Evolutionary conservation across 306 rosid genomes (phyloP).

Genomic region (Boehmeria nivea): DNA sequence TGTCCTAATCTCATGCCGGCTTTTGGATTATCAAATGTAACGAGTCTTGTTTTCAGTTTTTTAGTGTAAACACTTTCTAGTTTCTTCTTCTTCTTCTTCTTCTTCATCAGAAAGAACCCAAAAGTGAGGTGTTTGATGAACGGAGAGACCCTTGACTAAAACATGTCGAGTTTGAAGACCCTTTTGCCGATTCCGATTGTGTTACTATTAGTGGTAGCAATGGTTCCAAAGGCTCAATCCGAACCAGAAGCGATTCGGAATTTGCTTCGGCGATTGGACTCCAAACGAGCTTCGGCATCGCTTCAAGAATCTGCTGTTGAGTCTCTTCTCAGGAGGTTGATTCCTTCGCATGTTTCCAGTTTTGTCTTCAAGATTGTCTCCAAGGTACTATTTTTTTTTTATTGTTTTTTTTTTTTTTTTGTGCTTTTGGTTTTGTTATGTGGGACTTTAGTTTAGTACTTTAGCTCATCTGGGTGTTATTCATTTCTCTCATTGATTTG

Average conservation of each 20-base stretch:
- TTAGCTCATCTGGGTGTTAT: slow-evolving; percentile 15
- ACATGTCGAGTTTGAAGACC: slow-evolving; percentile 38
- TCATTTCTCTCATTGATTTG: not conserved
- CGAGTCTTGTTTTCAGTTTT: no score
- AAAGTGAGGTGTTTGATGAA: no score
- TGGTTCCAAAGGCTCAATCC: slow-evolving; percentile 30
- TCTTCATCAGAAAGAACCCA: no score
- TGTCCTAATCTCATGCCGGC: no score
- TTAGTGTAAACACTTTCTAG: no score
- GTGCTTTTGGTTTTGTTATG: slow-evolving; percentile 1
- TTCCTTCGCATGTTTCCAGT: slow-evolving; percentile 60
- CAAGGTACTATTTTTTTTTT: slow-evolving; percentile 38
- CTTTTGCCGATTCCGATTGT: slow-evolving; percentile 37
- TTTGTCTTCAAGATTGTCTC: slow-evolving; percentile 61
- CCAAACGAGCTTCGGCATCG: slow-evolving; percentile 51
- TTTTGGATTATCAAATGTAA: no score
- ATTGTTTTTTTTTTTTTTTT: not conserved
- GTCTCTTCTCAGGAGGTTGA: slow-evolving; percentile 54
- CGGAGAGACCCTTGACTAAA: no score
- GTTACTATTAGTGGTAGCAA: not conserved
- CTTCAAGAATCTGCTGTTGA: slow-evolving; percentile 74
- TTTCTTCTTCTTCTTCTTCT: no score
- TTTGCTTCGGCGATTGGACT: slow-evolving; percentile 60
- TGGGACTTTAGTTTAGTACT: slow-evolving; percentile 8
- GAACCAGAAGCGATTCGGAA: slow-evolving; percentile 47